These are phyloP conservation scores for Jamesozyma lodderae DNA, from an alignment of 805 yeast genomes.

Conservation along the genomic window DNA sequence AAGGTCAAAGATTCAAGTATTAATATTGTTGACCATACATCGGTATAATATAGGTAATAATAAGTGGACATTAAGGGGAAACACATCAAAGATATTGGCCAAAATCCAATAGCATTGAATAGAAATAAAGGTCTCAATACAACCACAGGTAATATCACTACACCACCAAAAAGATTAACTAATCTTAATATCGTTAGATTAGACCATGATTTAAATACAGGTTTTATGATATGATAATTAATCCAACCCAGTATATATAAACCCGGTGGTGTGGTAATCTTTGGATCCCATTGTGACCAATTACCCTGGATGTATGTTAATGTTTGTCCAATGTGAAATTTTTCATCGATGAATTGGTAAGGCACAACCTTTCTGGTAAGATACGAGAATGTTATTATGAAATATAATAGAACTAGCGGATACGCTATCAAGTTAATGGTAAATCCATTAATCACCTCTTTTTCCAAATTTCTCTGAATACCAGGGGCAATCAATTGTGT, in stretches of 20 bases:
- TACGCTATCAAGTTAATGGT: constrained; percentile 29
- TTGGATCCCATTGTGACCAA: constrained; percentile 69
- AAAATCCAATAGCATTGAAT: constrained; percentile 36
- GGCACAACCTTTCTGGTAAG: constrained; percentile 26
- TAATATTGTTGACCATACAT: constrained; percentile 79
- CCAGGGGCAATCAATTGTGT: constrained; percentile 23
- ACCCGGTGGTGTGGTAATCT: constrained; percentile 97
- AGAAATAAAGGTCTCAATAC: constrained; percentile 34
- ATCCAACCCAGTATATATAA: constrained; percentile 47
- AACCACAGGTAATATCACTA: constrained; percentile 42
- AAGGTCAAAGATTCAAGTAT: constrained; percentile 47
- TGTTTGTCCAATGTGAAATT: constrained; percentile 79
- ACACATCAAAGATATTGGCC: constrained; percentile 37
- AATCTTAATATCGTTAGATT: constrained; percentile 38
- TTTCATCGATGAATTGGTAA: constrained; percentile 48
- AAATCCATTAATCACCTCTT: constrained; percentile 26
- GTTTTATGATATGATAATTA: constrained; percentile 23
- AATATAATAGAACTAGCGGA: constrained; percentile 25
- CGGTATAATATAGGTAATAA: constrained; percentile 79
- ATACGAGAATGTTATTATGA: constrained; percentile 20
- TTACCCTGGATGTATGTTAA: constrained; percentile 52
- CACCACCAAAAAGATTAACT: constrained; percentile 61
- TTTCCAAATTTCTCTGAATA: constrained; percentile 21
- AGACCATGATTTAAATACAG: constrained; percentile 19
- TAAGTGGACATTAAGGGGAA: constrained; percentile 70